A percentile compares a stretch with the other conserved stretches of the same genome.
Evolutionary conservation across 805 yeast genomes (phyloP).

Genomic region (Ogataea nitratoaversa): DNA sequence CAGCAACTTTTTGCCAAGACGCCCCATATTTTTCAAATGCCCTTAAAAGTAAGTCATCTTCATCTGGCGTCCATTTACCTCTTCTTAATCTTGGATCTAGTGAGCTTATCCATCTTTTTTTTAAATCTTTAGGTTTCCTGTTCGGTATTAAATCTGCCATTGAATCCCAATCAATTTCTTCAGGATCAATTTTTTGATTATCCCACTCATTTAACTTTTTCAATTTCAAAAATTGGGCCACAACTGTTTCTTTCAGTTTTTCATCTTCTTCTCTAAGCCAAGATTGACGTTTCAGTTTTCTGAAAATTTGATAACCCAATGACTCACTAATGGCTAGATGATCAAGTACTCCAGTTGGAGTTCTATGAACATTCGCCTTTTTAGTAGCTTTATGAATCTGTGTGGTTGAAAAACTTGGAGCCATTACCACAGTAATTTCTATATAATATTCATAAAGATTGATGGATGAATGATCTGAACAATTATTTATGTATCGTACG

Average conservation of each 20-base stretch:
- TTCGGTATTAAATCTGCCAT: slow-evolving; percentile 44
- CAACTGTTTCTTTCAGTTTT: slow-evolving; percentile 40
- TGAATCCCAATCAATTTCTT: slow-evolving; percentile 57
- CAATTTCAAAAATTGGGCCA: slow-evolving; percentile 25
- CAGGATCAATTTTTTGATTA: slow-evolving; percentile 31
- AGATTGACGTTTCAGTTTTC: slow-evolving; percentile 56
- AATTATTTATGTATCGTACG: too few relatives aligned
- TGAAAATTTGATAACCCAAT: slow-evolving; percentile 68
- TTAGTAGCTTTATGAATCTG: neutral
- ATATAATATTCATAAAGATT: neutral
- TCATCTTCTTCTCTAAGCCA: slow-evolving; percentile 81
- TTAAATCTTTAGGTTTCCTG: slow-evolving; percentile 75
- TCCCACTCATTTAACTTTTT: slow-evolving; percentile 16
- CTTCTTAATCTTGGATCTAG: slow-evolving; percentile 76
- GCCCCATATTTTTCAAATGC: slow-evolving; percentile 72
- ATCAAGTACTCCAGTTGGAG: slow-evolving; percentile 33
- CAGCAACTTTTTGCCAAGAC: slow-evolving; percentile 80
- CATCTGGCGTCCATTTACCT: slow-evolving; percentile 84
- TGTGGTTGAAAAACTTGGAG: neutral
- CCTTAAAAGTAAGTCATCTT: slow-evolving; percentile 60
- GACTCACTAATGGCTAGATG: slow-evolving; percentile 62
- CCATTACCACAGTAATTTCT: neutral
- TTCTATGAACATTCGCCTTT: slow-evolving; percentile 9
- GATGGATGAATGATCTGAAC: too few relatives aligned
- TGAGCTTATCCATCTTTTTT: slow-evolving; percentile 84